These are phyloP conservation scores for Carex pumila DNA, from an alignment of 176 grass and related monocot species.

Conservation along the genomic window DNA sequence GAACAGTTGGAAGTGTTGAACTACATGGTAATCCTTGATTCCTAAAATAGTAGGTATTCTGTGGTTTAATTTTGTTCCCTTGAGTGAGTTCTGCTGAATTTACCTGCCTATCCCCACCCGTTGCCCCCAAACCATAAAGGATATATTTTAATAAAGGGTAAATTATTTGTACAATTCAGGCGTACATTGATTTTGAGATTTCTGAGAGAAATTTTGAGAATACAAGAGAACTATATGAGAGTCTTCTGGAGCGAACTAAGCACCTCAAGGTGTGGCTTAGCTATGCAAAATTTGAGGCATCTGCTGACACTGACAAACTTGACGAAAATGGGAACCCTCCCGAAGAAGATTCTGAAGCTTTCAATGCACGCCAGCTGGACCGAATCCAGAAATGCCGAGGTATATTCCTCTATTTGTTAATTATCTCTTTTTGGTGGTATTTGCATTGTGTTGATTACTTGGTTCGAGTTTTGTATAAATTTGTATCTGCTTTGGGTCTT, in stretches of 20 bases:
- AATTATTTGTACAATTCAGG: slow-evolving; percentile 23
- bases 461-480: not conserved
- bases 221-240: slow-evolving; percentile 72
- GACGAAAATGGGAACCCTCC: slow-evolving; percentile 17
- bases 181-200: slow-evolving; percentile 87
- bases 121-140: not conserved
- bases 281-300: slow-evolving; percentile 81
- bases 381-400: slow-evolving; percentile 42
- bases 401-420: slow-evolving; percentile 19
- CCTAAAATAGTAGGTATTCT: not conserved
- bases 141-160: not conserved
- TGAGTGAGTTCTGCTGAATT: no score
- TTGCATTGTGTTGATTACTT: slow-evolving; percentile 7
- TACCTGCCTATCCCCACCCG: not conserved
- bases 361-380: slow-evolving; percentile 27
- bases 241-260: slow-evolving; percentile 76
- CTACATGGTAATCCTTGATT: not conserved
- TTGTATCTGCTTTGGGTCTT: not conserved
- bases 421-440: slow-evolving; percentile 3
- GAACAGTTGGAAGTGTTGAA: not conserved
- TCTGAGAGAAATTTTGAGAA: slow-evolving; percentile 57
- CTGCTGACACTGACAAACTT: slow-evolving; percentile 42
- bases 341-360: slow-evolving; percentile 22
- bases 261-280: slow-evolving; percentile 95
- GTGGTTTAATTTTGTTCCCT: no score